Evolutionary conservation across 345 rosid species (phyloP), one percentile per base, ranked within the genome.

Genomic region (Populus tremula): DNA sequence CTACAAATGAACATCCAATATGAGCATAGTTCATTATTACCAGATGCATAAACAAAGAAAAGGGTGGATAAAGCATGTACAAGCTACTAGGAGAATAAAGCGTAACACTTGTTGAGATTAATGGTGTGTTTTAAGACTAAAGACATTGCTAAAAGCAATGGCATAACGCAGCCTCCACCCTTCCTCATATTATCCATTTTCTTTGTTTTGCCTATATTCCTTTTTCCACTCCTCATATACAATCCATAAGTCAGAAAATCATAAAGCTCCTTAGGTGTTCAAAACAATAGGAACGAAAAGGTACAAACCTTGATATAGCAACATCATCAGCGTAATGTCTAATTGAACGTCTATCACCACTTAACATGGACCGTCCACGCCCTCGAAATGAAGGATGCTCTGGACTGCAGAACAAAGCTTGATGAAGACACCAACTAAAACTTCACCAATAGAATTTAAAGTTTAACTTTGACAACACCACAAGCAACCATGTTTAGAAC

Each of bases 371-470:
- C 68, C 87, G 84, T 70, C 92, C 91, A 79, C 91, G 94, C 54
- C 85, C 86, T 80, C 87, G 93, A 69, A 88, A 86, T 71, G 94
- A 91, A 82, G 91, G 98, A 87, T 91, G 94, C 85, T 93, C 97
- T 61, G 98, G 98, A 86, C 98, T 94, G 92, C 81, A 82, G 67
- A 85, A 64, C 38, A 36, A 82, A 76, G 76, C 77, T 69, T 47
- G 54, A 45, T 41, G 13, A 73, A 79, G 17, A 64, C 14, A 36
- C 77, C 8, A 41, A 69, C 43, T 43, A 21, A 41, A 38, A 27
- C 18, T 50, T 31, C 33, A 29, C n/a, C 41, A 14, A 18, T 25
- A 65, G 27, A 18, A 20, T 8, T 35, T 73, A 3, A 66, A 47
- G 49, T 12, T 31, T 35, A 21, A 38, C 23, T 21, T 38, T 23